Evolutionary conservation across 805 yeast genomes (phyloP).

Genomic region (Myxozyma nipponensis): DNA sequence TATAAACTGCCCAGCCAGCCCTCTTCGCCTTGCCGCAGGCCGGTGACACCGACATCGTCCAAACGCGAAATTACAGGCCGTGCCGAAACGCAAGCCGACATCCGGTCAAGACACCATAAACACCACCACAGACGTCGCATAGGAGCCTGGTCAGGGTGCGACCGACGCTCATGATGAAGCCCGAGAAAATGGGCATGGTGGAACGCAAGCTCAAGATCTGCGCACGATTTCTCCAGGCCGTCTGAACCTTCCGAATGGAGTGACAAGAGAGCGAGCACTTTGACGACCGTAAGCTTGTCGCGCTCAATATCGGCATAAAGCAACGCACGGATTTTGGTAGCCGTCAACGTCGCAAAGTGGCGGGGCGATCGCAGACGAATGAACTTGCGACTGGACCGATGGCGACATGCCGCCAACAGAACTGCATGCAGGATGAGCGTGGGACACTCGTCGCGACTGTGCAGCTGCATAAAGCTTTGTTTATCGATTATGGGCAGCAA

Average conservation of each 20-base stretch:
- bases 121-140: conserved; percentile 41
- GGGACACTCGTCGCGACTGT: conserved; percentile 39
- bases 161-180: conserved; percentile 39
- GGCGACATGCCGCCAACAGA: conserved; percentile 43
- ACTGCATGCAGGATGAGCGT: conserved; percentile 44
- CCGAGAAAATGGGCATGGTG: conserved; percentile 43
- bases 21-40: conserved; percentile 33
- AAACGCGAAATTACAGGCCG: conserved; percentile 40
- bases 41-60: conserved; percentile 40
- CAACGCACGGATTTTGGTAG: conserved; percentile 40
- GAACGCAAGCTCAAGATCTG: conserved; percentile 39
- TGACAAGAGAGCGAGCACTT: conserved; percentile 40
- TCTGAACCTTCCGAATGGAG: conserved; percentile 43
- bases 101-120: conserved; percentile 41
- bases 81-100: conserved; percentile 41
- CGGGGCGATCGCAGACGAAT: conserved; percentile 35
- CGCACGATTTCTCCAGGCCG: conserved; percentile 39
- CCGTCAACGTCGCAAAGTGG: conserved; percentile 35
- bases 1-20: conserved; percentile 37
- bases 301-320: conserved; percentile 41
- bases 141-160: conserved; percentile 35
- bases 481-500: conserved; percentile 44
- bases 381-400: conserved; percentile 37
- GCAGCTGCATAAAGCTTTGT: conserved; percentile 40
- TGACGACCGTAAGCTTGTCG: conserved; percentile 39